Conservation (phyloP, 2,329 filamentous ascomycete species). For the Zalaria sp. region DNA sequence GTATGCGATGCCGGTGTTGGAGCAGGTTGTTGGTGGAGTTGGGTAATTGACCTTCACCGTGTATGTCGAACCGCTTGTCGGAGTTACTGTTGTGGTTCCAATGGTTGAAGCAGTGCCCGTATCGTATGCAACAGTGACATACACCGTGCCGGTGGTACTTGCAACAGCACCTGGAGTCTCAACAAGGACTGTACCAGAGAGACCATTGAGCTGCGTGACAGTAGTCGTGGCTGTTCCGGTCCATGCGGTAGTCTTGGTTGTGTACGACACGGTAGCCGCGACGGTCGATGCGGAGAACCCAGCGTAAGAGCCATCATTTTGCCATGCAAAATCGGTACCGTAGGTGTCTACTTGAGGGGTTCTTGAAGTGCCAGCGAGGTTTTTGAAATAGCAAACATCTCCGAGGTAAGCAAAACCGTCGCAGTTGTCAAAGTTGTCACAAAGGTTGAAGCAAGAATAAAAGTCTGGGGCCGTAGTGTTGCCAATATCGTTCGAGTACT, state of each 20-base stretch:
- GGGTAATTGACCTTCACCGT: constrained; percentile 5
- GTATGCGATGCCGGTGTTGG: not conserved
- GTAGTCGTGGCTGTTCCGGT: constrained; percentile 3
- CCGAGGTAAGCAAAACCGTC: constrained; percentile 6
- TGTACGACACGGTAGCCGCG: not conserved
- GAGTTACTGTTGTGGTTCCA: constrained; percentile 1
- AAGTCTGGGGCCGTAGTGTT: constrained; percentile 5
- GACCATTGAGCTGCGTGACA: constrained; percentile 2
- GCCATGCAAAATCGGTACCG: constrained; percentile 6
- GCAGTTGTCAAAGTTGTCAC: constrained; percentile 4
- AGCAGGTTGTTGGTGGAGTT: constrained; percentile 3
- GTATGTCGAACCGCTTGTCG: not conserved
- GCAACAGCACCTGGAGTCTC: constrained; percentile 3
- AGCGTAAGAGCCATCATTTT: constrained; percentile 2
- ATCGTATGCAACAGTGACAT: constrained; percentile 3
- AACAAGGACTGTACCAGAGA: constrained; percentile 3
- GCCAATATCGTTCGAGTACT: constrained; percentile 5
- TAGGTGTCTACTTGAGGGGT: constrained; percentile 6
- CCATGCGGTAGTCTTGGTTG: constrained; percentile 5
- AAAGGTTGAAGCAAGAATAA: constrained; percentile 8
- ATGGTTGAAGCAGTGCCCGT: constrained; percentile 2
- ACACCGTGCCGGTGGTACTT: constrained; percentile 1
- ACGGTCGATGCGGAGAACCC: constrained; percentile 5
- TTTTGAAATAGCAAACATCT: constrained; percentile 8
- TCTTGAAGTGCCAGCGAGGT: constrained; percentile 2